Conservation (phyloP, 208 protist genomes). For the Porcisia hertigi region DNA sequence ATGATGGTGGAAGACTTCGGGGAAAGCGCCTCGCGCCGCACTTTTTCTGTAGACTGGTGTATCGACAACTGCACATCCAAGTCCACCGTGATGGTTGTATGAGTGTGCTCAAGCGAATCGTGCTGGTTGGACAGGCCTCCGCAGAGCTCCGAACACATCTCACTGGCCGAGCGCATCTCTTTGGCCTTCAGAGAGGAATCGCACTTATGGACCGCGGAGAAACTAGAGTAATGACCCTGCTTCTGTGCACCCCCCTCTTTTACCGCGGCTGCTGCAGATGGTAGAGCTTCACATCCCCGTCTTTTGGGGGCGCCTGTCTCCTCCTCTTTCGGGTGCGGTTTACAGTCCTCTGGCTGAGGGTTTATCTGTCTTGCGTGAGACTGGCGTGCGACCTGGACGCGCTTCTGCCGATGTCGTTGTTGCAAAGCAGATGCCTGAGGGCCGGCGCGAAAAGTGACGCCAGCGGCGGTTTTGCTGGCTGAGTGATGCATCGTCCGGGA, state of each 20-base stretch:
- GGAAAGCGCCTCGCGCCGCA: not conserved
- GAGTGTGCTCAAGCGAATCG: constrained; percentile 19
- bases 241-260: not conserved
- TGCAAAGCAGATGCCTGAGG: not conserved
- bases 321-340: not conserved
- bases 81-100: constrained; percentile 25
- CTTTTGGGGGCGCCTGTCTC: not conserved
- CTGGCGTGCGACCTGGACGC: not conserved
- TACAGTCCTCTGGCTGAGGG: not conserved
- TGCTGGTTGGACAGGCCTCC: constrained; percentile 1
- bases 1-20: not conserved
- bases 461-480: not conserved
- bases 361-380: not conserved
- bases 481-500: not conserved
- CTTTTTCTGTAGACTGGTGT: not conserved
- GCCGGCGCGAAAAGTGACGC: not conserved
- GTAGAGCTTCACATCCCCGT: not conserved
- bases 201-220: not conserved
- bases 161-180: constrained; percentile 9
- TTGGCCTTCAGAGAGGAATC: constrained; percentile 17
- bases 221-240: not conserved
- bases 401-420: not conserved
- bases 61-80: constrained; percentile 16
- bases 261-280: not conserved
- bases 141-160: constrained; percentile 1